Evolutionary conservation across 805 yeast genomes (phyloP), one percentile per base, ranked within the genome.

Genomic region (Suhomyces sp.): DNA sequence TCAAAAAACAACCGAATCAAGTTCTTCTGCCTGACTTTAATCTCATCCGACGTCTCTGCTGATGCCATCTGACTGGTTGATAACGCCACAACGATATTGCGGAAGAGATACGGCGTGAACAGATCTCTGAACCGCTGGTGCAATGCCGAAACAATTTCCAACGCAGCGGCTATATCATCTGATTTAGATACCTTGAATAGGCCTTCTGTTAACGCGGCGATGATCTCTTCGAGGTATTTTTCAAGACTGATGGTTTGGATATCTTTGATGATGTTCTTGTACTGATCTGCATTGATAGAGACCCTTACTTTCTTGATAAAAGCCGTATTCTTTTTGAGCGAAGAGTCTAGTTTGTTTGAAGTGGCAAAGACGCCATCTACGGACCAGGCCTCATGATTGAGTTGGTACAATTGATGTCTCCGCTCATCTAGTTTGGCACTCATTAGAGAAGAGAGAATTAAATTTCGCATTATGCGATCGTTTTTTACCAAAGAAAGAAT

Each of bases 311-410:
- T 87, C 64, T 85, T 87, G 48, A 90, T 84, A 62, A 89, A 88
- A 0, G 90, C 87, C 3, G 90, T 83, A 64, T 92, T 89, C 66
- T 86, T 88, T 73, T 91, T 91, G 58, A 91, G 73, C 52, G 92
- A 86, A 0, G 96, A 74, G 64, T 91, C 97, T 8, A 84, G 66
- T 55, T 79, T 81, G 12, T 57, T 26, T 1, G 62, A 56, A 6
- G 57, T 49, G 8, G 44, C 19, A 22, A 59, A 56, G 13, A 54
- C 54, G 13, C 27, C 50, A 22, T 70, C 78, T 0, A 84, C 87
- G 35, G 67, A 64, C 88, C 89, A 84, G 1, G 87, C 85, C 50
- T 27, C 64, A 59, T 0, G 53, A 60, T 86, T 85, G 24, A 74
- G 59, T 17, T 69, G 70, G 31, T 58, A 57, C 6, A 82, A 67